These are phyloP conservation scores for Pueraria montana DNA, from an alignment of 306 rosid species.

Conservation along the genomic window DNA sequence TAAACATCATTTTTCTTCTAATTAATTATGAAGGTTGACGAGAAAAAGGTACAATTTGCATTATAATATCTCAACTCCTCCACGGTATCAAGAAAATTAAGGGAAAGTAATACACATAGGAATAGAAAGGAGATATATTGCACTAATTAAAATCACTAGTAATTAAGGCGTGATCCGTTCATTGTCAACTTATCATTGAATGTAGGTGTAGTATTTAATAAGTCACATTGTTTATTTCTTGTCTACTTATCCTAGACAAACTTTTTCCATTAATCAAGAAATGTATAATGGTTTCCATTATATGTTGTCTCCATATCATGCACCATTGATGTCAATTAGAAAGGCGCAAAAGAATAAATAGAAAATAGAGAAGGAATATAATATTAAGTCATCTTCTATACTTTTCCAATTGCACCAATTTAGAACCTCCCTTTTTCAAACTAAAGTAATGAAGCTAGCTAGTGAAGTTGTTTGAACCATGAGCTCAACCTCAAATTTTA, in stretches of 20 bases:
- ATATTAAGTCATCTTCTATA: constrained; percentile 10
- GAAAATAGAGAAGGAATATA: not conserved
- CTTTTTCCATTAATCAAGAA: constrained; percentile 46
- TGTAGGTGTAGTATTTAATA: constrained; percentile 21
- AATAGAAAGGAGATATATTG: constrained; percentile 1
- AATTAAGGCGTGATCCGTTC: constrained; percentile 1
- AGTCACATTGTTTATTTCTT: constrained; percentile 40
- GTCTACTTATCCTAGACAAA: constrained; percentile 52
- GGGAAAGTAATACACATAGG: constrained; percentile 2
- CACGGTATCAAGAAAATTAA: constrained; percentile 5
- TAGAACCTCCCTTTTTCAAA: constrained; percentile 12
- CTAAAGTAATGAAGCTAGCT: not conserved
- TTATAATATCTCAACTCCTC: constrained; percentile 32
- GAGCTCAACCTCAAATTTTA: not conserved
- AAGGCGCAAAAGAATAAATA: not conserved
- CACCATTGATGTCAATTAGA: constrained; percentile 34
- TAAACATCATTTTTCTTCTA: constrained; percentile 2
- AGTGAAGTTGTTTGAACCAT: not conserved
- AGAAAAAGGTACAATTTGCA: constrained; percentile 55
- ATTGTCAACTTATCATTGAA: constrained; percentile 35
- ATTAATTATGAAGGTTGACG: constrained; percentile 54
- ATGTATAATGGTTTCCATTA: constrained; percentile 57
- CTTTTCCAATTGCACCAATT: constrained; percentile 34
- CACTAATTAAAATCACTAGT: constrained; percentile 26
- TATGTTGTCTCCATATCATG: constrained; percentile 54